Evolutionary conservation across 805 yeast species (phyloP), one percentile per base, ranked within the genome.

Genomic region (Metahyphopichia silvanorum): DNA sequence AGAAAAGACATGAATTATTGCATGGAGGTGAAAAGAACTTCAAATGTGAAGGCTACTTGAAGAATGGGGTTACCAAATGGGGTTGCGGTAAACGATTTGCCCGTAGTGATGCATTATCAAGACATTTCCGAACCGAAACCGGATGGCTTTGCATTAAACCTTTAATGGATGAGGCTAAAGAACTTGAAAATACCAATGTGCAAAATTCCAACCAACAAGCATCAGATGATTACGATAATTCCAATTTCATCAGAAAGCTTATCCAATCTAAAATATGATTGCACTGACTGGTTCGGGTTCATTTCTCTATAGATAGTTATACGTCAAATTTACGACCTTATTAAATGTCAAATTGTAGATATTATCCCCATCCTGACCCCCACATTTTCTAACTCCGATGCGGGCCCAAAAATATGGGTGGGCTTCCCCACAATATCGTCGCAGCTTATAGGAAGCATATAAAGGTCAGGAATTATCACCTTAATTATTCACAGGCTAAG

Each of bases 41-140:
- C 55, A 74, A 69, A 34, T 84, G 93, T 51, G 72, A 73, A 35
- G 89, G 88, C 1, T 54, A 55, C 14, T 55, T 82, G 39, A 66
- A 67, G 21, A 81, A 79, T 44, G 79, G 80, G 1, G 51, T 46
- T 10, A 76, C 81, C 3, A 57, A 60, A 42, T 82, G 91, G 89
- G 91, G 89, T 3, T 82, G 91, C 53, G 81, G 83, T 11, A 76
- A 78, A 49, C 66, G 70, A 41, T 83, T 83, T 55, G 87, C 89
- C 4, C 63, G 93, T 25, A 79, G 85, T 2, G 93, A 84, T 53
- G 93, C 91, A 0, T 64, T 83, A 25, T 78, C 84, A 2, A 69
- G 91, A 32, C 93, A 83, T 49, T 82, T 82, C 49, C 62, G 85
- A 35, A 79, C 89, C 2, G 91, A 82, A 38, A 76, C 84, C 0